Conservation (phyloP, 805 yeast genomes). For the Wickerhamiella siamensis region DNA sequence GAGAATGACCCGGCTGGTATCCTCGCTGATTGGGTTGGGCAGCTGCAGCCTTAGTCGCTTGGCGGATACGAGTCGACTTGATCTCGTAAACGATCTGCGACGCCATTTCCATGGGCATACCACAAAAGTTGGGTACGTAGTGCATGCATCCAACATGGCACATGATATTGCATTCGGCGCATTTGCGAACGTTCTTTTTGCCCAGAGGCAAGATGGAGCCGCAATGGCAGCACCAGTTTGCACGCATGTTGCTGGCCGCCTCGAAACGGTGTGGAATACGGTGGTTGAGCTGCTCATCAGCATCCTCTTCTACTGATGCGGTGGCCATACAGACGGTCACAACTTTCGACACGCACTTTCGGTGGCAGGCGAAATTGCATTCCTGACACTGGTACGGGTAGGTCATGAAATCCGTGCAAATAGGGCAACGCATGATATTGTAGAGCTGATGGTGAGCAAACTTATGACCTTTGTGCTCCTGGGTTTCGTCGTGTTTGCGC, state of each 20-base stretch:
- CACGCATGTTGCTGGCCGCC: conserved; percentile 81
- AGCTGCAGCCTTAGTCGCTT: conserved; percentile 19
- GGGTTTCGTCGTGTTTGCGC: conserved; percentile 69
- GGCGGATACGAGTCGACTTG: conserved; percentile 34
- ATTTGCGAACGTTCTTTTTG: conserved; percentile 77
- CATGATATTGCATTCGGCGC: conserved; percentile 81
- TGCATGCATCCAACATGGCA: conserved; percentile 89
- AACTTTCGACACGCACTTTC: conserved; percentile 62
- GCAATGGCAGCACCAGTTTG: conserved; percentile 99
- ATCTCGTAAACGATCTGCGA: conserved; percentile 76
- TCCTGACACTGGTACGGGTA: conserved; percentile 72
- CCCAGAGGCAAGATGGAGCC: conserved; percentile 96
- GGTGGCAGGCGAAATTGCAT: conserved; percentile 63
- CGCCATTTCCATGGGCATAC: conserved; percentile 96
- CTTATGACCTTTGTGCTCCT: conserved; percentile 93
- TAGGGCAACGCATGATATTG: conserved; percentile 92
- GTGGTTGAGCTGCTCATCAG: conserved; percentile 78
- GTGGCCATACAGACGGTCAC: conserved; percentile 60
- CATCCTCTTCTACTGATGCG: conserved; percentile 29
- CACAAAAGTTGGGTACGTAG: conserved; percentile 95
- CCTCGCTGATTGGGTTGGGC: not conserved
- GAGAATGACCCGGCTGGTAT: not conserved
- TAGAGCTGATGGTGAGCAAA: conserved; percentile 82
- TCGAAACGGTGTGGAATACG: conserved; percentile 95
- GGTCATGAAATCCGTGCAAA: conserved; percentile 87